Conservation (phyloP, 140 eudicot genomes). For the Oenanthe javanica region DNA sequence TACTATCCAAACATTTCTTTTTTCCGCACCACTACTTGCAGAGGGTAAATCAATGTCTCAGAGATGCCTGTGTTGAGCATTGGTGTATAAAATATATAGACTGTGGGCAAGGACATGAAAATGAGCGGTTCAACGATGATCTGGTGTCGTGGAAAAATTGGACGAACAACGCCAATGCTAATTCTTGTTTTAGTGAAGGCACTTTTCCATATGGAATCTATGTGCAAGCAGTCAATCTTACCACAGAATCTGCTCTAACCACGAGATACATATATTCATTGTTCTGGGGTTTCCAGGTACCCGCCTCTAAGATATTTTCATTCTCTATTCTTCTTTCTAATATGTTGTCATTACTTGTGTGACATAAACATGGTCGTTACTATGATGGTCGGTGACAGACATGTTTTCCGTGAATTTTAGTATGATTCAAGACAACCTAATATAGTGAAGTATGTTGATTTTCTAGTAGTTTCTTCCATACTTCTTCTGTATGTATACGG, state of each 20-base stretch:
- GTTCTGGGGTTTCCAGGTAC: constrained; percentile 98
- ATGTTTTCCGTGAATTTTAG: not conserved
- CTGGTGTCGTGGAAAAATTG: constrained; percentile 35
- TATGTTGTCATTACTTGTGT: not conserved
- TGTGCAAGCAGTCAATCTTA: constrained; percentile 51
- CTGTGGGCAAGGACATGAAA: constrained; percentile 51
- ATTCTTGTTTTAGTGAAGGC: constrained; percentile 40
- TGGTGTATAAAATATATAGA: constrained; percentile 47
- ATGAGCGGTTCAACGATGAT: not conserved
- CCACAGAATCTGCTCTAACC: constrained; percentile 25
- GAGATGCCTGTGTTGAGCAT: constrained; percentile 40
- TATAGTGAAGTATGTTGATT: not conserved
- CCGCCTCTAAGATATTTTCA: not conserved
- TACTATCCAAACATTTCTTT: not conserved
- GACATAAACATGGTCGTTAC: not conserved
- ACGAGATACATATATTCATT: constrained; percentile 75
- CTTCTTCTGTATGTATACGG: no score
- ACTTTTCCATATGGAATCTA: constrained; percentile 69
- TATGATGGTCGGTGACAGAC: not conserved
- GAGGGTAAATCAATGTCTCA: constrained; percentile 93
- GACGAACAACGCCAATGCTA: constrained; percentile 32
- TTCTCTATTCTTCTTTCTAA: not conserved
- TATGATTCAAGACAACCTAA: not conserved
- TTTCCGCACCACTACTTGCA: constrained; percentile 14
- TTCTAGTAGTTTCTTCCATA: not conserved